Percentiles rank a stretch among this genome's conserved stretches.
These are phyloP conservation scores for Rhododendron ovatum DNA, from an alignment of 148 eudicot genomes.

Conservation along the genomic window DNA sequence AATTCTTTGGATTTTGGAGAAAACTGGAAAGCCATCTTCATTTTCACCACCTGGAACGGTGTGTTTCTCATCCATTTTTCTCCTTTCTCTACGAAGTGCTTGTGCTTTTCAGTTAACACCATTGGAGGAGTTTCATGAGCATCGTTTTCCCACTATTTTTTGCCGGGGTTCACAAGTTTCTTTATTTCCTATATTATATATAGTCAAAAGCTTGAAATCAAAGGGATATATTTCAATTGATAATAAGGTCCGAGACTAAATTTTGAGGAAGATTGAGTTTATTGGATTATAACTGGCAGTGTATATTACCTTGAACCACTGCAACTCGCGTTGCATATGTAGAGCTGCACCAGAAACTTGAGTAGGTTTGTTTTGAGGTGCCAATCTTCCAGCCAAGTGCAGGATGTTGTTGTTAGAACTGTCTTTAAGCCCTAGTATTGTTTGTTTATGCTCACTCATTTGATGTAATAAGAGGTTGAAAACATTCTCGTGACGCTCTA, in stretches of 20 bases:
- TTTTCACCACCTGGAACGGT: neutral
- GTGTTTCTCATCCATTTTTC: neutral
- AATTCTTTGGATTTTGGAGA: neutral
- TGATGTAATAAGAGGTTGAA: slow-evolving; percentile 23
- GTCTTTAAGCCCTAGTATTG: neutral
- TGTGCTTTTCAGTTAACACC: neutral
- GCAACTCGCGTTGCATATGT: slow-evolving; percentile 17
- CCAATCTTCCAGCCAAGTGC: slow-evolving; percentile 18
- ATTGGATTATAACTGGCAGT: slow-evolving; percentile 6
- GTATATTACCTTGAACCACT: too few relatives aligned
- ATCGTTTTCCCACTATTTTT: neutral
- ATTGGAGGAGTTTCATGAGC: neutral
- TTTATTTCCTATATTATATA: neutral
- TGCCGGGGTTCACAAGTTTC: neutral
- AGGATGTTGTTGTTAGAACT: neutral
- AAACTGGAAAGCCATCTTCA: neutral
- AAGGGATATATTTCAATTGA: too few relatives aligned
- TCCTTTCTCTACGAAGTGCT: neutral
- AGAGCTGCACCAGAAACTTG: slow-evolving; percentile 21
- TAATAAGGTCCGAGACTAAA: too few relatives aligned
- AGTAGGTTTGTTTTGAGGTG: slow-evolving; percentile 15
- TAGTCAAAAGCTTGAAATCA: too few relatives aligned
- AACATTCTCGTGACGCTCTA: slow-evolving; percentile 18
- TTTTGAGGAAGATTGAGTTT: too few relatives aligned
- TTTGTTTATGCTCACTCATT: slow-evolving; percentile 24